Conservation (phyloP, 2,329 filamentous ascomycete species). For the Xylariaceae sp. region DNA sequence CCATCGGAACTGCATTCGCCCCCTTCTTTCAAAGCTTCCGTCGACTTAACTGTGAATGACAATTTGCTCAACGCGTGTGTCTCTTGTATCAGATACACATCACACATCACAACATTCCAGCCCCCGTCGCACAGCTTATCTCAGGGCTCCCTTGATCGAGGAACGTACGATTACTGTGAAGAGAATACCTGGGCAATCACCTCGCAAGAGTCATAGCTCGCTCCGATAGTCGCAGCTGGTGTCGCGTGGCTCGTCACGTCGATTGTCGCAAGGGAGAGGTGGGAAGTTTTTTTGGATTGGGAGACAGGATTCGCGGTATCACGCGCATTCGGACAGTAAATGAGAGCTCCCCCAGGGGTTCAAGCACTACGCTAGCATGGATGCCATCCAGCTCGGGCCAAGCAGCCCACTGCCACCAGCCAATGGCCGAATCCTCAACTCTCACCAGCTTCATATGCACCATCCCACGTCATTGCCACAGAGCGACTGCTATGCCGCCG, state of each 20-base stretch:
- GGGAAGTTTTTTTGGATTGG: not conserved
- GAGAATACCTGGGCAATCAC: too few species aligned
- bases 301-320: conserved; percentile 7
- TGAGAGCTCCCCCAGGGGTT: not conserved
- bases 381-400: conserved; percentile 21
- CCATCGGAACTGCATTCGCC: conserved; percentile 26
- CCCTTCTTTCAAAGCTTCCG: not conserved
- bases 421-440: conserved; percentile 14
- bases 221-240: conserved; percentile 19
- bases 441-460: conserved; percentile 9
- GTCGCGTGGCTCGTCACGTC: not conserved
- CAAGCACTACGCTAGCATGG: conserved; percentile 19
- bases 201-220: conserved; percentile 9
- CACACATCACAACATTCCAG: conserved; percentile 1
- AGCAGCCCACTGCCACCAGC: conserved; percentile 14
- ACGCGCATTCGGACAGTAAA: conserved; percentile 7
- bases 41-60: not conserved
- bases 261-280: conserved; percentile 2
- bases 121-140: conserved; percentile 2
- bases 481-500: conserved; percentile 5
- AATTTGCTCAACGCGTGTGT: too few species aligned
- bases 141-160: conserved; percentile 2
- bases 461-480: conserved; percentile 2
- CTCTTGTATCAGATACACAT: too few species aligned
- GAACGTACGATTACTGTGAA: not conserved